Conservation (phyloP, 306 rosid genomes). For the Lathyrus sativus region DNA sequence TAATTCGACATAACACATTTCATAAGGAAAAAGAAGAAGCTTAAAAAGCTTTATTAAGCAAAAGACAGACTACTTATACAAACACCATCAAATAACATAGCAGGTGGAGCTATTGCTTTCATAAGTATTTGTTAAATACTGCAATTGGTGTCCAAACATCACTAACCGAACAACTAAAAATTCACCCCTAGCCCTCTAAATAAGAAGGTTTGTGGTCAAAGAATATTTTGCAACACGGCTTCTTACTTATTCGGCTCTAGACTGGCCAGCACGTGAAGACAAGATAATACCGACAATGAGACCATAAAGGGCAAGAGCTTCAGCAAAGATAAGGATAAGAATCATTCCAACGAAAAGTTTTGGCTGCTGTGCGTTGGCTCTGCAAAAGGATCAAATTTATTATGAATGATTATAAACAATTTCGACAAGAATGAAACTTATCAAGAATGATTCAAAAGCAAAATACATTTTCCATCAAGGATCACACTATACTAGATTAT, state of each 20-base stretch:
- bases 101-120: conserved; percentile 42
- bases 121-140: conserved; percentile 40
- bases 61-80: conserved; percentile 53
- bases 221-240: conserved; percentile 47
- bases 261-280: conserved; percentile 89
- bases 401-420: neutral
- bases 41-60: conserved; percentile 56
- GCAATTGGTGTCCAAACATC: conserved; percentile 42
- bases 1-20: conserved; percentile 34
- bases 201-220: conserved; percentile 51
- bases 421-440: neutral
- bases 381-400: conserved; percentile 40
- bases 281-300: conserved; percentile 84
- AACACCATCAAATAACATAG: conserved; percentile 44
- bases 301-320: conserved; percentile 83
- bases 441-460: neutral
- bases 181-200: conserved; percentile 34
- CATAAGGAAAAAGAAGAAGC: conserved; percentile 39
- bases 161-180: conserved; percentile 47
- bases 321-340: conserved; percentile 84
- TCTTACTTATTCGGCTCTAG: conserved; percentile 72
- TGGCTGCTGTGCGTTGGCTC: conserved; percentile 92
- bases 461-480: conserved; percentile 5
- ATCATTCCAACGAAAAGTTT: conserved; percentile 89
- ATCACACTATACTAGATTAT: neutral